Evolutionary conservation across 2,329 filamentous ascomycete species (phyloP), one percentile per base, ranked within the genome.

Genomic region (Trichoderma asperellum): DNA sequence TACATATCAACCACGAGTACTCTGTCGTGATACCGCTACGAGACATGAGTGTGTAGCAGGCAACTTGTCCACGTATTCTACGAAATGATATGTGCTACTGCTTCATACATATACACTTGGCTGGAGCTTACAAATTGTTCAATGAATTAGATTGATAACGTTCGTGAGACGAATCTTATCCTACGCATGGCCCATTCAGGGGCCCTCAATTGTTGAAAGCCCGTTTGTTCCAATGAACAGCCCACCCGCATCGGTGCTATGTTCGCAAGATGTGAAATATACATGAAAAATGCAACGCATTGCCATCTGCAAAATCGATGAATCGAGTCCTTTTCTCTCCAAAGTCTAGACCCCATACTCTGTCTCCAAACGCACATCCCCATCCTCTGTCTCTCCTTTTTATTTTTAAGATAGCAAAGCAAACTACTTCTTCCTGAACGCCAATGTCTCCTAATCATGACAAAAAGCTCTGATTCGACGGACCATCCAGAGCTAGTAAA

Each of bases 381-480:
- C 16, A 37, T 29, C 21, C n/a, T 35, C 18, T 34, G 34, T 59
- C 55, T 52, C 53, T 55, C 52, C 35, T 59, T 18, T 37, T 40
- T 55, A 29, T 58, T 47, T 40, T 47, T 40, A 27, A 58, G 55
- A 47, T 59, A 47, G 43, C 35, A 59, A 66, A 59, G 35, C 21
- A 66, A 67, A 37, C 21, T 52, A n/a, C 64, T 59, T 59, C 55
- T 32, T 59, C 24, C 55, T 37, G 24, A 67, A 67, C 64, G 64
- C 64, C 64, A 67, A 58, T 59, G 32, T 37, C 64, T 37, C 32
- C 64, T 7, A 37, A 34, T 59, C 32, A 27, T 55, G 29, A 59
- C 29, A 67, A 67, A 67, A 18, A 49, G 32, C 40, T 27, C 40
- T 29, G 29, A 27, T 12, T n/a, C 12, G 10, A 52, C 10, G 12